A percentile compares a stretch with the other conserved stretches of the same genome.
phyloP scores from a whole-genome alignment of 2,329 filamentous ascomycete species.

The Colletotrichum sansevieriae region DNA sequence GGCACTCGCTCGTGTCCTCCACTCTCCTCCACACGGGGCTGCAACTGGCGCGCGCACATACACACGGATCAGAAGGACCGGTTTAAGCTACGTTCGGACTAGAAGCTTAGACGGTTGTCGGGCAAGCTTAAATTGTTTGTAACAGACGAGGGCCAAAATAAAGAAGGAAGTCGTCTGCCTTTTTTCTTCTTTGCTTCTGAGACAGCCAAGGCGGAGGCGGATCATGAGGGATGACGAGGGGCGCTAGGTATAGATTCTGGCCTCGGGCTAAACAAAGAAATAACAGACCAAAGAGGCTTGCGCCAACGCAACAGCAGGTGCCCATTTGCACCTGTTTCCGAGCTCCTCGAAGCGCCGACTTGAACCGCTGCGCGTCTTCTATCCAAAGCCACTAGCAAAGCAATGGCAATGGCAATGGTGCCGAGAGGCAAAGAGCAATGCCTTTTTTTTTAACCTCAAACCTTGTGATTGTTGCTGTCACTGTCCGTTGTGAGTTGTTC shows the following conservation, averaged over 20 bases:
- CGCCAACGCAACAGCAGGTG: conserved; percentile 14
- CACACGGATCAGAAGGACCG: conserved; percentile 25
- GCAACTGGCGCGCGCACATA: conserved; percentile 6
- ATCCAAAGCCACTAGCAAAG: no score
- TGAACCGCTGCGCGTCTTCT: not conserved
- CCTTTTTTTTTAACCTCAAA: no score
- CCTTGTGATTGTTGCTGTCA: no score
- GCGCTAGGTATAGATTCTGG: not conserved
- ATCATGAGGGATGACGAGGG: conserved; percentile 3
- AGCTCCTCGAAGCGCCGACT: not conserved
- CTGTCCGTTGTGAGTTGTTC: no score
- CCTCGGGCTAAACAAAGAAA: conserved; percentile 17
- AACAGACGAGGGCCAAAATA: conserved; percentile 1
- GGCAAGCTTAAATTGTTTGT: conserved; percentile 13
- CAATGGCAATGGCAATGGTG: no score
- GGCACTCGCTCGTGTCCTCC: conserved; percentile 14
- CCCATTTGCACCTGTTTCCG: conserved; percentile 4
- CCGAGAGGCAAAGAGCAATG: no score
- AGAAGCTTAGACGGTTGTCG: conserved; percentile 16
- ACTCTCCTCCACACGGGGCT: conserved; percentile 33
- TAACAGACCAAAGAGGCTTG: conserved; percentile 32
- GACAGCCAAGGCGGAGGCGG: conserved; percentile 18
- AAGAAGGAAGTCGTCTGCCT: conserved; percentile 9
- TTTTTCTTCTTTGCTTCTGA: conserved; percentile 24
- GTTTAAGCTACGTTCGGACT: conserved; percentile 30